Conservation (phyloP, 257 asterid genomes). For the Knoxia roxburghii region DNA sequence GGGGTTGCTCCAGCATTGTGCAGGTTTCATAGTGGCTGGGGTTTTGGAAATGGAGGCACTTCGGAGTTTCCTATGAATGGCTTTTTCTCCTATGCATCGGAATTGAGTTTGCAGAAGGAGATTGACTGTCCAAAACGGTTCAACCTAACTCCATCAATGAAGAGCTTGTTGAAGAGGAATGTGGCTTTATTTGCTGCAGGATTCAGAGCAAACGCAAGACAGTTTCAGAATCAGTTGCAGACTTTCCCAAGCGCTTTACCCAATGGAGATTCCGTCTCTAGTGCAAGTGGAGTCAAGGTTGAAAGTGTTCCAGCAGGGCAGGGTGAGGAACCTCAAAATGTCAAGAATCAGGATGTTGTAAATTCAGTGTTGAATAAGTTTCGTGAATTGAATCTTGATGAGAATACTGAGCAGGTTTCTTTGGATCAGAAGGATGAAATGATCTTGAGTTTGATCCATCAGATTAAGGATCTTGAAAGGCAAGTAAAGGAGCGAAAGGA, state of each 20-base stretch:
- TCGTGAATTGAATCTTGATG: slow-evolving; percentile 77
- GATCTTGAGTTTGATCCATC: slow-evolving; percentile 66
- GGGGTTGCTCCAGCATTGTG: slow-evolving; percentile 75
- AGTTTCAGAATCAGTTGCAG: slow-evolving; percentile 48
- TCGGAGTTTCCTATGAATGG: slow-evolving; percentile 59
- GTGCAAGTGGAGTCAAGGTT: slow-evolving; percentile 23
- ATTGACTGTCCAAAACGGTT: slow-evolving; percentile 89
- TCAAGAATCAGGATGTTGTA: slow-evolving; percentile 65
- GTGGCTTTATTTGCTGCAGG: slow-evolving; percentile 96
- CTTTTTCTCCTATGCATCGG: slow-evolving; percentile 49
- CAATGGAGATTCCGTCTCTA: slow-evolving; percentile 35
- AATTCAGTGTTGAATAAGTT: slow-evolving; percentile 79
- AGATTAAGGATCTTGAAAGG: slow-evolving; percentile 78
- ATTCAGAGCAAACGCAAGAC: slow-evolving; percentile 65
- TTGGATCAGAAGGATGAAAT: slow-evolving; percentile 77
- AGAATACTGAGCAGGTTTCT: slow-evolving; percentile 45
- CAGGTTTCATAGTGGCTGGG: slow-evolving; percentile 89
- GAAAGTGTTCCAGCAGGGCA: slow-evolving; percentile 31
- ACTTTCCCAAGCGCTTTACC: slow-evolving; percentile 50
- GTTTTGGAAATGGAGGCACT: slow-evolving; percentile 64
- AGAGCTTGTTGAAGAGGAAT: slow-evolving; percentile 68
- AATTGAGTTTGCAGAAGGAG: slow-evolving; percentile 64
- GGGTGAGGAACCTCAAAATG: slow-evolving; percentile 41
- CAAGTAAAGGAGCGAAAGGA: slow-evolving; percentile 85
- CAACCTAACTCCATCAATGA: slow-evolving; percentile 86